Conservation (phyloP, 2,329 filamentous ascomycete genomes). For the Sphaerulina vaccinii region DNA sequence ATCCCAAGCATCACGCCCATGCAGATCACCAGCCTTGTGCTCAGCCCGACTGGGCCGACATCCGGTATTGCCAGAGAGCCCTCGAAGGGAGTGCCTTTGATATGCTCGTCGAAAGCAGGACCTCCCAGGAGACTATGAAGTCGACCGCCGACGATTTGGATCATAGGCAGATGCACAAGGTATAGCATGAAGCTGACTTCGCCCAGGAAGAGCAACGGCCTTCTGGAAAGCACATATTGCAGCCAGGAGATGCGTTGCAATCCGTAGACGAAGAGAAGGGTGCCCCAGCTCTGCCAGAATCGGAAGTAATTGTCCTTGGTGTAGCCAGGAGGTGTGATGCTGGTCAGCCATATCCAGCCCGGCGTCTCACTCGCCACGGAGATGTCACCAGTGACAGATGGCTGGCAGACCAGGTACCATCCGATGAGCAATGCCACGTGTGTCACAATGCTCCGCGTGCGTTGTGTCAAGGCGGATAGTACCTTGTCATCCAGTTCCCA, state of each 20-base stretch:
- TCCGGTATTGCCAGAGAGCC: slow-evolving; percentile 44
- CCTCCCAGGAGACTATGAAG: slow-evolving; percentile 51
- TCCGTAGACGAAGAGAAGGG: slow-evolving; percentile 53
- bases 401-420: slow-evolving; percentile 16
- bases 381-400: slow-evolving; percentile 2
- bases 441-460: background rate
- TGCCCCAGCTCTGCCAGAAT: slow-evolving; percentile 58
- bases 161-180: slow-evolving; percentile 59
- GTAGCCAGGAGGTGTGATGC: slow-evolving; percentile 41
- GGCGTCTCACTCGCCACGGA: slow-evolving; percentile 42
- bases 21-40: slow-evolving; percentile 59
- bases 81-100: slow-evolving; percentile 15
- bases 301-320: slow-evolving; percentile 40
- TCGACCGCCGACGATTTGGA: slow-evolving; percentile 55
- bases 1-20: slow-evolving; percentile 55
- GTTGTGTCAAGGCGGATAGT: background rate
- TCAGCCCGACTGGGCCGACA: slow-evolving; percentile 48
- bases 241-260: slow-evolving; percentile 48
- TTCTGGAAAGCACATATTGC: slow-evolving; percentile 53
- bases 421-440: slow-evolving; percentile 11
- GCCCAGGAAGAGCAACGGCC: slow-evolving; percentile 57
- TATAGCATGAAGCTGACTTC: slow-evolving; percentile 62
- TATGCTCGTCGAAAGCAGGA: background rate
- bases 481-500: slow-evolving; percentile 1
- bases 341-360: slow-evolving; percentile 57